phyloP scores from a whole-genome alignment of 495 filamentous ascomycete genomes.

The Lophiotrema nucula region DNA sequence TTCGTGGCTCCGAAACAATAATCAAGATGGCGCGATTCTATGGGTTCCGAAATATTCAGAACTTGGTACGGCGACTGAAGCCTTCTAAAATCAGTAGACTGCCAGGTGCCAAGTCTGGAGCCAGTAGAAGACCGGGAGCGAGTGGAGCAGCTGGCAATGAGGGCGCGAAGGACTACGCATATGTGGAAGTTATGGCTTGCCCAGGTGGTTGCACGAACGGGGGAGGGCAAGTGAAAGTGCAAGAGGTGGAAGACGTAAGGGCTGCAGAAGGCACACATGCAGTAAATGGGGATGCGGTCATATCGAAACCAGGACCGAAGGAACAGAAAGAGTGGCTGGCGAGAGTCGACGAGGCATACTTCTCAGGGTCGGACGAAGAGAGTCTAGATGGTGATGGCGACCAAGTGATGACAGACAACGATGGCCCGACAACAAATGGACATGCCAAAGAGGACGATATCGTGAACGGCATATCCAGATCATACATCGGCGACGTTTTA shows the following conservation, averaged over 20 bases:
- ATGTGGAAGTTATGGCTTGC: slow-evolving; percentile 98
- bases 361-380: slow-evolving; percentile 58
- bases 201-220: slow-evolving; percentile 97
- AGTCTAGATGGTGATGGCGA: slow-evolving; percentile 34
- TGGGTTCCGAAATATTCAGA: slow-evolving; percentile 97
- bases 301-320: slow-evolving; percentile 58
- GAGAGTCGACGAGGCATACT: slow-evolving; percentile 91
- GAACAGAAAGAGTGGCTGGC: slow-evolving; percentile 85
- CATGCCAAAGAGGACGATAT: slow-evolving; percentile 35
- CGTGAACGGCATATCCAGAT: slow-evolving; percentile 52
- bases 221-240: slow-evolving; percentile 88
- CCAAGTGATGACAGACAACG: slow-evolving; percentile 17
- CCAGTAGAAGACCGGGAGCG: slow-evolving; percentile 44
- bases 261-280: slow-evolving; percentile 32
- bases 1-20: slow-evolving; percentile 49
- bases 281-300: slow-evolving; percentile 39
- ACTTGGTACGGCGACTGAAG: slow-evolving; percentile 85
- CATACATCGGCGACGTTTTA: slow-evolving; percentile 55
- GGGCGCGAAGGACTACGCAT: slow-evolving; percentile 63
- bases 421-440: slow-evolving; percentile 14
- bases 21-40: slow-evolving; percentile 87
- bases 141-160: slow-evolving; percentile 41
- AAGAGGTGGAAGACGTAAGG: slow-evolving; percentile 56
- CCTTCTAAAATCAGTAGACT: slow-evolving; percentile 71
- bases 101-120: slow-evolving; percentile 63